A percentile compares a stretch with the other conserved stretches of the same genome.
phyloP scores from a whole-genome alignment of 371 early-diverging fungal genomes.

The Circinella umbellata region DNA sequence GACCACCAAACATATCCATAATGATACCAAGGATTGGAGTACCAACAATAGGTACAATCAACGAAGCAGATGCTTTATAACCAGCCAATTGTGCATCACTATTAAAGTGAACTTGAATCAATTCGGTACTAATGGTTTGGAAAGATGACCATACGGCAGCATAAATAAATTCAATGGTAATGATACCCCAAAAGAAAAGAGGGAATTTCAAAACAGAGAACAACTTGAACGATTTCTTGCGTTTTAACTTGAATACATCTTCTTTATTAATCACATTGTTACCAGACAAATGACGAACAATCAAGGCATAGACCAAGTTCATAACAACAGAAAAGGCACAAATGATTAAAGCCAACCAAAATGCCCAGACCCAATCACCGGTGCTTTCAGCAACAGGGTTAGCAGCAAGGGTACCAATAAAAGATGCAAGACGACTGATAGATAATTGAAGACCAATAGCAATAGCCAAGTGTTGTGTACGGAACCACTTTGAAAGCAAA shows the following conservation, averaged over 20 bases:
- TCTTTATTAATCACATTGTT: conserved; percentile 23
- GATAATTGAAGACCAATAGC: conserved; percentile 58
- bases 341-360: conserved; percentile 57
- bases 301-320: conserved; percentile 51
- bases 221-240: conserved; percentile 45
- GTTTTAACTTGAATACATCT: conserved; percentile 33
- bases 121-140: conserved; percentile 57
- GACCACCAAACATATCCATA: conserved; percentile 57
- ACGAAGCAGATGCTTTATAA: conserved; percentile 57
- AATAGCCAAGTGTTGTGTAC: conserved; percentile 38
- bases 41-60: conserved; percentile 59
- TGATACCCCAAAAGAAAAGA: conserved; percentile 52
- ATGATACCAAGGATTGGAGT: conserved; percentile 59
- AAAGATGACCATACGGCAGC: conserved; percentile 64
- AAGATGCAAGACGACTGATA: conserved; percentile 54
- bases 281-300: conserved; percentile 46
- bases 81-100: conserved; percentile 46
- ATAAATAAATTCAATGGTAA: conserved; percentile 52
- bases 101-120: conserved; percentile 46
- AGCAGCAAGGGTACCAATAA: conserved; percentile 54
- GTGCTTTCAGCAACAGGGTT: conserved; percentile 47
- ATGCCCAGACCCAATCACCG: conserved; percentile 55
- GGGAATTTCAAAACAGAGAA: conserved; percentile 52
- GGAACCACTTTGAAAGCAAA: conserved; percentile 63
- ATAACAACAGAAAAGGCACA: conserved; percentile 53